phyloP scores from a whole-genome alignment of 768 basidiomycete species.

The Suillus ampliporus region DNA sequence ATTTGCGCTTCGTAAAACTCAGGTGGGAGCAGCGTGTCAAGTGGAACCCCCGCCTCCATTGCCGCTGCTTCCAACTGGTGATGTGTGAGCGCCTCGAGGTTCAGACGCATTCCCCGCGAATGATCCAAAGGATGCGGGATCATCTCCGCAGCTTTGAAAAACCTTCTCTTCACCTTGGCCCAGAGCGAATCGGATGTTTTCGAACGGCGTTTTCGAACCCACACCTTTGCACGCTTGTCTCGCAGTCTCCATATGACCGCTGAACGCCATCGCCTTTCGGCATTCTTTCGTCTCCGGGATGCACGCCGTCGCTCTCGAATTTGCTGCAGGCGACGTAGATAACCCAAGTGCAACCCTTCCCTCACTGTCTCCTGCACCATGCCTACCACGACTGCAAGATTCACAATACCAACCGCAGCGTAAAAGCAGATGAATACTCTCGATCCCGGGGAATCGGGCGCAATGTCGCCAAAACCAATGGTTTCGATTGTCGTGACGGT shows the following conservation, averaged over 20 bases:
- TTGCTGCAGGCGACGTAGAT: conserved; percentile 56
- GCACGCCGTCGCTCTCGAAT: conserved; percentile 53
- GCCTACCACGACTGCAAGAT: conserved; percentile 65
- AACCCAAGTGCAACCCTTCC: conserved; percentile 72
- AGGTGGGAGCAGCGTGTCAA: conserved; percentile 54
- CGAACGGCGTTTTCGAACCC: conserved; percentile 43
- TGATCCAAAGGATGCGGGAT: conserved; percentile 14
- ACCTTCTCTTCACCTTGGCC: conserved; percentile 13
- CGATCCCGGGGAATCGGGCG: conserved; percentile 52
- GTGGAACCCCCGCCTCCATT: conserved; percentile 69
- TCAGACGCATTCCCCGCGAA: conserved; percentile 60
- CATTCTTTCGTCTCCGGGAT: conserved; percentile 47
- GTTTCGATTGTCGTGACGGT: conserved; percentile 76
- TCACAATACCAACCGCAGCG: conserved; percentile 64
- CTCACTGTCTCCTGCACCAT: conserved; percentile 73
- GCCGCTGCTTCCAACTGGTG: conserved; percentile 65
- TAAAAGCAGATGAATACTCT: conserved; percentile 68
- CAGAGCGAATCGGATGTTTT: conserved; percentile 11
- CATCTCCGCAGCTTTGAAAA: conserved; percentile 19
- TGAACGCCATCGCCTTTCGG: conserved; percentile 59
- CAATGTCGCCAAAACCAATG: conserved; percentile 79
- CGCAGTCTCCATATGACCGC: conserved; percentile 71
- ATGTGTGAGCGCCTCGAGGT: conserved; percentile 62
- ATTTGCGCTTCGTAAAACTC: conserved; percentile 33
- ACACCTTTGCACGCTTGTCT: conserved; percentile 52